phyloP scores from a whole-genome alignment of 352 stramenopile genomes.

The Globisporangium uncinulatum region DNA sequence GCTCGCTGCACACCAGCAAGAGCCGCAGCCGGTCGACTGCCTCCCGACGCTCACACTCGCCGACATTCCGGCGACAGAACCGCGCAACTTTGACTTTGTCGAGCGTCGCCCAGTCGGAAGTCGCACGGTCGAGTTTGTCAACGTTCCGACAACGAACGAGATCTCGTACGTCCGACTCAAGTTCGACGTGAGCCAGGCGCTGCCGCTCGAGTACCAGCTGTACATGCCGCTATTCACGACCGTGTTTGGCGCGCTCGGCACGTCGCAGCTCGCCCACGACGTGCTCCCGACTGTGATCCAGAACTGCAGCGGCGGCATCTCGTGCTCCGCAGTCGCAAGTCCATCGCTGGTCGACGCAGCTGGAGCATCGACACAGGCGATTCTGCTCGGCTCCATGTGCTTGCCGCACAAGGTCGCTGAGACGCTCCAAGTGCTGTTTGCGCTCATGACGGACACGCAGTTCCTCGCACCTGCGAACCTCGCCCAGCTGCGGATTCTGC shows the following conservation, averaged over 20 bases:
- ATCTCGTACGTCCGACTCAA: constrained; percentile 76
- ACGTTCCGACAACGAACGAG: constrained; percentile 76
- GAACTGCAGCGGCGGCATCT: constrained; percentile 75
- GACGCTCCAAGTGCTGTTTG: constrained; percentile 45
- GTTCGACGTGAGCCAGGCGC: constrained; percentile 40
- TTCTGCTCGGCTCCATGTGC: constrained; percentile 64
- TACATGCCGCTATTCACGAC: constrained; percentile 69
- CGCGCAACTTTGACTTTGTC: constrained; percentile 46
- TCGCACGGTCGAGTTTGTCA: constrained; percentile 40
- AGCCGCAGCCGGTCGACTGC: constrained; percentile 61
- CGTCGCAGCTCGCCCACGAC: constrained; percentile 57
- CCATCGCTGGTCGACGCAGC: constrained; percentile 48
- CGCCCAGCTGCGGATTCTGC: constrained; percentile 60
- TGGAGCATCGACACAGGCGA: constrained; percentile 39
- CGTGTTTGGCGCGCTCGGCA: constrained; percentile 70
- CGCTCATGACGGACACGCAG: constrained; percentile 71
- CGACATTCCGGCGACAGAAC: constrained; percentile 52
- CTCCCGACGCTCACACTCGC: constrained; percentile 64
- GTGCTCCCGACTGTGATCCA: constrained; percentile 64
- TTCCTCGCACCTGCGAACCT: constrained; percentile 67
- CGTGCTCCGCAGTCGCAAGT: constrained; percentile 44
- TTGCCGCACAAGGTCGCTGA: constrained; percentile 71
- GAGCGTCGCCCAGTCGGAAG: constrained; percentile 27
- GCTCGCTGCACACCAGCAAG: constrained; percentile 60
- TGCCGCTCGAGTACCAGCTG: constrained; percentile 56